These are phyloP conservation scores for Shiraia bambusicola DNA, from an alignment of 2,329 filamentous ascomycete species.

Conservation along the genomic window DNA sequence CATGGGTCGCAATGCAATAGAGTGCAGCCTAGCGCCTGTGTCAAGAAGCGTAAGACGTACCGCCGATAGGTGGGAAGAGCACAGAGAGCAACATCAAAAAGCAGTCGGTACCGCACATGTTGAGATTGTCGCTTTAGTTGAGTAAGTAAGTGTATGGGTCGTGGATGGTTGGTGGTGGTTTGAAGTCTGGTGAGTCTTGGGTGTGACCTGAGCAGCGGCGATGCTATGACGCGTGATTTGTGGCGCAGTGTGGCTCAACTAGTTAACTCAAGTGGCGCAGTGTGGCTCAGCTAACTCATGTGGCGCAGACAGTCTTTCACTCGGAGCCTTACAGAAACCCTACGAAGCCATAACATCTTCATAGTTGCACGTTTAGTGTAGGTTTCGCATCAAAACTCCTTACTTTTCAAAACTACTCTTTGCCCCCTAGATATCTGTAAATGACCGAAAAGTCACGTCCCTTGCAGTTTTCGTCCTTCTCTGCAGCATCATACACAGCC, in stretches of 20 bases:
- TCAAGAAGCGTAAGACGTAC: slow-evolving; percentile 46
- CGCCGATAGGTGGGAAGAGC: slow-evolving; percentile 61
- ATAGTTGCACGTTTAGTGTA: not conserved
- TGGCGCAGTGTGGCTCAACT: slow-evolving; percentile 3
- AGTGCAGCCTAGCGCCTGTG: slow-evolving; percentile 20
- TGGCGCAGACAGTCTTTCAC: too few species aligned
- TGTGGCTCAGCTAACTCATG: too few species aligned
- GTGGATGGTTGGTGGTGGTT: not conserved
- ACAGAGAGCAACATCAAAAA: slow-evolving; percentile 62
- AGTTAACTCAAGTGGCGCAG: too few species aligned
- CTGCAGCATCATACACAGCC: slow-evolving; percentile 50
- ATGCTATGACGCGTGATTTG: not conserved
- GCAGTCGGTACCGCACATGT: slow-evolving; percentile 62
- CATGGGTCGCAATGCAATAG: not conserved
- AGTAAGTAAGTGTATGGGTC: not conserved
- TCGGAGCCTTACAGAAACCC: too few species aligned
- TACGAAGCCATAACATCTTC: too few species aligned
- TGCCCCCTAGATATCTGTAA: slow-evolving; percentile 52
- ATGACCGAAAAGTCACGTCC: slow-evolving; percentile 55
- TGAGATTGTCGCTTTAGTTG: slow-evolving; percentile 15
- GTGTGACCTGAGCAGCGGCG: slow-evolving; percentile 5
- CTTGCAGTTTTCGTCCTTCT: slow-evolving; percentile 48
- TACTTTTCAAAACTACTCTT: slow-evolving; percentile 36
- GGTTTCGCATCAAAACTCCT: not conserved
- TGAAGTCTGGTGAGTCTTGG: not conserved